A percentile compares a stretch with the other conserved stretches of the same genome.
phyloP scores from a whole-genome alignment of 257 asterid genomes.

The Forsythia viridissima region DNA sequence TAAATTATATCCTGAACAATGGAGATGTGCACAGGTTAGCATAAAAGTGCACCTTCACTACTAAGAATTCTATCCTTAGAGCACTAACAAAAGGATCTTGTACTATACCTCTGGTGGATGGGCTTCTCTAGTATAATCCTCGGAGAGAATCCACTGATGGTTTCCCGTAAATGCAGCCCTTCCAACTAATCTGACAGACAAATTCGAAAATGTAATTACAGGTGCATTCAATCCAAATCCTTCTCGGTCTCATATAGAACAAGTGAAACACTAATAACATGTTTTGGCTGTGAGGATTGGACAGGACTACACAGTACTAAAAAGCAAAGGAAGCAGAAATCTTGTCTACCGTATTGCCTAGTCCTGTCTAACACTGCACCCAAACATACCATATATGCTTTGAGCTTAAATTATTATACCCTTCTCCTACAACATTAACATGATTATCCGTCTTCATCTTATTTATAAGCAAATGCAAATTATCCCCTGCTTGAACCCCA shows the following conservation, averaged over 20 bases:
- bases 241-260: not conserved
- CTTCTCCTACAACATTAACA: constrained; percentile 69
- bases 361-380: not conserved
- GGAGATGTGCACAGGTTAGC: not conserved
- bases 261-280: not conserved
- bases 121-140: constrained; percentile 38
- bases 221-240: not conserved
- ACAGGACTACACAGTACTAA: not conserved
- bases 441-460: constrained; percentile 70
- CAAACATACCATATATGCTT: not conserved
- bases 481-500: constrained; percentile 38
- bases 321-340: not conserved
- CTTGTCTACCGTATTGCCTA: not conserved
- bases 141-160: constrained; percentile 62
- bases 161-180: constrained; percentile 64
- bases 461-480: constrained; percentile 54
- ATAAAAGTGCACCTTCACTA: not conserved
- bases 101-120: constrained; percentile 59
- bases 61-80: not conserved
- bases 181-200: constrained; percentile 60
- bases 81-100: not conserved
- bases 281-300: not conserved
- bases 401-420: constrained; percentile 36
- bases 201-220: not conserved
- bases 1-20: not conserved